phyloP scores from a whole-genome alignment of 345 rosid species.

The Populus davidiana region DNA sequence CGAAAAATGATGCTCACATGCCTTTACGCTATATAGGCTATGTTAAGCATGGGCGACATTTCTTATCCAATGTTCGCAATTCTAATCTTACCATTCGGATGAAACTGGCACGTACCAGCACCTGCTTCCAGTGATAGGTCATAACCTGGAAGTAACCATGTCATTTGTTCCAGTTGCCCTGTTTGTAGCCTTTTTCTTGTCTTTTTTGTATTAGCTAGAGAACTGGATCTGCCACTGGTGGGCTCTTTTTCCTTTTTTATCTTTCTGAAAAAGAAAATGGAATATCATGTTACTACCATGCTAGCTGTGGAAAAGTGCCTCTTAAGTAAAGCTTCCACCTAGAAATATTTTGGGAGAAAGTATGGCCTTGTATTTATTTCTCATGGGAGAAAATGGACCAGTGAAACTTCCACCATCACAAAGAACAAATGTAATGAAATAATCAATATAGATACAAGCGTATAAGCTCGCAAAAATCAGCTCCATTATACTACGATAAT shows the following conservation, averaged over 20 bases:
- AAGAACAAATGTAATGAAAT: not conserved
- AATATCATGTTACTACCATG: no score
- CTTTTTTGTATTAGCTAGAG: not conserved
- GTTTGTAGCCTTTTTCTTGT: not conserved
- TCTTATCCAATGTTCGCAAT: not conserved
- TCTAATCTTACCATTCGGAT: not conserved
- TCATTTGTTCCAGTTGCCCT: not conserved
- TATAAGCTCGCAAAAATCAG: not conserved
- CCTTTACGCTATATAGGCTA: no score
- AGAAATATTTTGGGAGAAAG: no score
- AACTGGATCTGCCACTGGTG: not conserved
- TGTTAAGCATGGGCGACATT: not conserved
- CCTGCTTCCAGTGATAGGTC: no score
- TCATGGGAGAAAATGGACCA: no score
- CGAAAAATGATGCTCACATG: constrained; percentile 2
- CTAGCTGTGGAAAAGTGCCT: not conserved
- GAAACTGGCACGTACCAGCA: not conserved
- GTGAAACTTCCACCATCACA: not conserved
- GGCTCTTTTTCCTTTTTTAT: not conserved
- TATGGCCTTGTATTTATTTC: no score
- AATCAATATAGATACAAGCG: not conserved
- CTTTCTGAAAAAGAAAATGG: not conserved
- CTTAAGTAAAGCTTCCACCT: no score
- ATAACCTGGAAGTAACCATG: not conserved
- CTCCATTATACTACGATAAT: not conserved